phyloP scores from a whole-genome alignment of 2,329 filamentous ascomycete species.

The Phialophora chinensis region DNA sequence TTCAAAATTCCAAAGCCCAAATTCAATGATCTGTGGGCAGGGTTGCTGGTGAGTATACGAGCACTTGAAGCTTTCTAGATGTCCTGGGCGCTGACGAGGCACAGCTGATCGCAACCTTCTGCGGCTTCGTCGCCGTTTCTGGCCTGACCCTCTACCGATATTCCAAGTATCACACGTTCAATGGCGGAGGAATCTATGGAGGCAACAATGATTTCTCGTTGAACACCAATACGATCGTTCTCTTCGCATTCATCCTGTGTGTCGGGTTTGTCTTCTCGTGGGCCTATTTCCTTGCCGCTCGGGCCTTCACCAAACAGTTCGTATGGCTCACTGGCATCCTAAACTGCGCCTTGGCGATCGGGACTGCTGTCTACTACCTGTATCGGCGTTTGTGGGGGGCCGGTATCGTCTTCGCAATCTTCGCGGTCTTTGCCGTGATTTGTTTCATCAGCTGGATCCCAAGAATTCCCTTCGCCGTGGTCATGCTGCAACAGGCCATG shows the following conservation, averaged over 20 bases:
- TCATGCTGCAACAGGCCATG: constrained; percentile 87
- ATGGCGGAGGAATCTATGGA: constrained; percentile 76
- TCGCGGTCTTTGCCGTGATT: constrained; percentile 77
- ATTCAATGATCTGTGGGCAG: constrained; percentile 90
- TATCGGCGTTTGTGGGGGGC: constrained; percentile 77
- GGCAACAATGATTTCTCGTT: constrained; percentile 70
- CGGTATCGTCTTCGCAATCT: constrained; percentile 85
- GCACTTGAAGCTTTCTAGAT: background rate
- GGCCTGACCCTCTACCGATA: constrained; percentile 79
- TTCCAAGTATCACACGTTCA: constrained; percentile 64
- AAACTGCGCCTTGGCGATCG: constrained; percentile 84
- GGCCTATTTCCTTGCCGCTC: constrained; percentile 75
- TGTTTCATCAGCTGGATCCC: constrained; percentile 89
- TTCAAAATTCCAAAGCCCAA: constrained; percentile 86
- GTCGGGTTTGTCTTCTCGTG: constrained; percentile 77
- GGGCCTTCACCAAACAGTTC: constrained; percentile 83
- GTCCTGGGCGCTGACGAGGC: constrained; percentile 21
- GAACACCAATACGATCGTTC: constrained; percentile 81
- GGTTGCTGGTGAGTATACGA: constrained; percentile 66
- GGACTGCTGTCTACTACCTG: constrained; percentile 85
- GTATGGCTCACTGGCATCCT: constrained; percentile 92
- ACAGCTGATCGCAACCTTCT: constrained; percentile 71
- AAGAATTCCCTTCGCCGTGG: constrained; percentile 85
- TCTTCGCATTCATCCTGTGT: constrained; percentile 79
- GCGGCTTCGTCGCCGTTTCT: constrained; percentile 77